These are phyloP conservation scores for Rubroshorea leprosula DNA, from an alignment of 345 rosid genomes.

Conservation along the genomic window DNA sequence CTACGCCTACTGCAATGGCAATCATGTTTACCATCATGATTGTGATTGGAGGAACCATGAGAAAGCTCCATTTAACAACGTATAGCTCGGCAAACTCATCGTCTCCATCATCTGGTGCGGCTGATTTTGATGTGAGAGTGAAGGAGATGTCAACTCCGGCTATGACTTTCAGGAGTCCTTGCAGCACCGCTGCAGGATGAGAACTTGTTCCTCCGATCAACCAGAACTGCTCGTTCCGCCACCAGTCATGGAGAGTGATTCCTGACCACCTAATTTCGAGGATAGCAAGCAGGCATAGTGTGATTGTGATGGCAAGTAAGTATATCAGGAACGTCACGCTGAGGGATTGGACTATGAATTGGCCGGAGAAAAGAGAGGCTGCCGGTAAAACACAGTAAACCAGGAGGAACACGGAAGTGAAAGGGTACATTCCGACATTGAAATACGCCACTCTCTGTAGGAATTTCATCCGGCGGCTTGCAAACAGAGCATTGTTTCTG, in stretches of 20 bases:
- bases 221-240: slow-evolving; percentile 85
- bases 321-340: slow-evolving; percentile 44
- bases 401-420: slow-evolving; percentile 66
- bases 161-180: slow-evolving; percentile 64
- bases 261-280: slow-evolving; percentile 80
- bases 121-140: slow-evolving; percentile 68
- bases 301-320: slow-evolving; percentile 53
- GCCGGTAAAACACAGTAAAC: slow-evolving; percentile 74
- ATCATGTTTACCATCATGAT: slow-evolving; percentile 61
- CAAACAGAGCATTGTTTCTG: slow-evolving; percentile 62
- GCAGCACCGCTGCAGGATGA: slow-evolving; percentile 70
- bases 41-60: slow-evolving; percentile 65
- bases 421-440: slow-evolving; percentile 77
- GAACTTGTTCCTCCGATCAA: slow-evolving; percentile 85
- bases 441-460: slow-evolving; percentile 65
- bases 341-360: slow-evolving; percentile 67
- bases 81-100: slow-evolving; percentile 63
- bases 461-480: slow-evolving; percentile 57
- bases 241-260: slow-evolving; percentile 79
- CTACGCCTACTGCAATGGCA: slow-evolving; percentile 52
- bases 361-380: slow-evolving; percentile 61
- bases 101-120: slow-evolving; percentile 57
- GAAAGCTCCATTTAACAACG: slow-evolving; percentile 58
- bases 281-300: slow-evolving; percentile 54
- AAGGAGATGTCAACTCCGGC: slow-evolving; percentile 76